Conservation (phyloP, 2,329 filamentous ascomycete genomes). For the Penicillium sp. region DNA sequence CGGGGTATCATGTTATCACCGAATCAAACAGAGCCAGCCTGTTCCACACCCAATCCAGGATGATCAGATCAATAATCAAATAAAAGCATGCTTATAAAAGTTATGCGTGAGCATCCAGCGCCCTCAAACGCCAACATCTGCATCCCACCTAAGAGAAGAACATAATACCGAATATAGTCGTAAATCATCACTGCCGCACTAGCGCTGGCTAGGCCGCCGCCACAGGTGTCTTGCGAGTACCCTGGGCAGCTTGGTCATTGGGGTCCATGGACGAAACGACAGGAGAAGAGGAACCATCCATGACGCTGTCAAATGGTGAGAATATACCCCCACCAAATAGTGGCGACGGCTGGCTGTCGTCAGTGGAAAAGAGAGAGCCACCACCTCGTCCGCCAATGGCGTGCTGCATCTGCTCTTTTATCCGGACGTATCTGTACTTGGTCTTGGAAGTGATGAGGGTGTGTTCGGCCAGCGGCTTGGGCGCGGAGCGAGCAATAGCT, state of each 20-base stretch:
- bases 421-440: constrained; percentile 66
- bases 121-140: constrained; percentile 22
- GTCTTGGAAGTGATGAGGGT: constrained; percentile 52
- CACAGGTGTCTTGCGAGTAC: constrained; percentile 21
- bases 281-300: constrained; percentile 24
- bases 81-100: constrained; percentile 10
- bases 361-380: constrained; percentile 50
- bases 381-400: constrained; percentile 58
- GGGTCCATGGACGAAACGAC: constrained; percentile 24
- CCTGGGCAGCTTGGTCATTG: constrained; percentile 27
- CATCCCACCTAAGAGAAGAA: constrained; percentile 1
- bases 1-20: constrained; percentile 39
- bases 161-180: constrained; percentile 13
- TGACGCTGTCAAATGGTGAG: constrained; percentile 32
- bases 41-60: constrained; percentile 14
- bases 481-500: constrained; percentile 73
- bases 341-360: constrained; percentile 30
- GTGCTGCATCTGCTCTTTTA: constrained; percentile 66
- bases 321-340: constrained; percentile 40
- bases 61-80: neutral
- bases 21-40: constrained; percentile 26
- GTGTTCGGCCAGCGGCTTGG: constrained; percentile 75
- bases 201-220: constrained; percentile 11
- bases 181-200: constrained; percentile 23
- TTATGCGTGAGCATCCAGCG: constrained; percentile 3